Conservation (phyloP, 148 eudicot species). For the Camellia sinensis region DNA sequence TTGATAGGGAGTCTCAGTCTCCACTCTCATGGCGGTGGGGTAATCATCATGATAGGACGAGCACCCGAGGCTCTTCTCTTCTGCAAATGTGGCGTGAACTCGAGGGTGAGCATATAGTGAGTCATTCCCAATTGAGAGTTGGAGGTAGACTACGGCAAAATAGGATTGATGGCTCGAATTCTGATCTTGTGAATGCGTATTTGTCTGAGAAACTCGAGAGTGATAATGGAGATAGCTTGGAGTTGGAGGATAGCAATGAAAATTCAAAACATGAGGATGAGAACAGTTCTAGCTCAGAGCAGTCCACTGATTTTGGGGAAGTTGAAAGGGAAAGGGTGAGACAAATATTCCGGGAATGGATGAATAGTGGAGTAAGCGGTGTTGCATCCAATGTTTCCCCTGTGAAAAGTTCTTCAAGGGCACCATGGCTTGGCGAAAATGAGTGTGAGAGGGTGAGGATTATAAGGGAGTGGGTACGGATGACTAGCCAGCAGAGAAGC, state of each 20-base stretch:
- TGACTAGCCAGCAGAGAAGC: slow-evolving; percentile 46
- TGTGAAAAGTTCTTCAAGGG: slow-evolving; percentile 37
- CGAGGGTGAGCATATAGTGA: slow-evolving; percentile 63
- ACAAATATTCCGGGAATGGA: slow-evolving; percentile 66
- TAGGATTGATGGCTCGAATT: slow-evolving; percentile 29
- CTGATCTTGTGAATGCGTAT: slow-evolving; percentile 19
- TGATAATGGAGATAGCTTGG: slow-evolving; percentile 33
- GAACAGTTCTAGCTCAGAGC: slow-evolving; percentile 54
- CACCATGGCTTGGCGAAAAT: slow-evolving; percentile 48
- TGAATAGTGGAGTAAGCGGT: slow-evolving; percentile 42
- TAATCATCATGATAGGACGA: slow-evolving; percentile 37
- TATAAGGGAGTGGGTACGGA: slow-evolving; percentile 64
- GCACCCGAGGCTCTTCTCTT: slow-evolving; percentile 61
- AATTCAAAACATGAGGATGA: slow-evolving; percentile 50
- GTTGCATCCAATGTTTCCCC: slow-evolving; percentile 34
- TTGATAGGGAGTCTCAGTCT: slow-evolving; percentile 53
- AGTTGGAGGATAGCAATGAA: slow-evolving; percentile 35
- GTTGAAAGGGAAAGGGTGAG: slow-evolving; percentile 67
- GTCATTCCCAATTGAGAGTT: slow-evolving; percentile 29
- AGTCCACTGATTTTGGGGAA: slow-evolving; percentile 59
- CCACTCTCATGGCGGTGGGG: slow-evolving; percentile 39
- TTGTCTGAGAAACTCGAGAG: slow-evolving; percentile 27
- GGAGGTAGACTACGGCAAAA: slow-evolving; percentile 30
- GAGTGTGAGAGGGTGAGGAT: slow-evolving; percentile 62
- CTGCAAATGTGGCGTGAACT: slow-evolving; percentile 84